A percentile compares a stretch with the other conserved stretches of the same genome.
phyloP scores from a whole-genome alignment of 768 basidiomycete genomes.

The Xanthoconium purpureum region DNA sequence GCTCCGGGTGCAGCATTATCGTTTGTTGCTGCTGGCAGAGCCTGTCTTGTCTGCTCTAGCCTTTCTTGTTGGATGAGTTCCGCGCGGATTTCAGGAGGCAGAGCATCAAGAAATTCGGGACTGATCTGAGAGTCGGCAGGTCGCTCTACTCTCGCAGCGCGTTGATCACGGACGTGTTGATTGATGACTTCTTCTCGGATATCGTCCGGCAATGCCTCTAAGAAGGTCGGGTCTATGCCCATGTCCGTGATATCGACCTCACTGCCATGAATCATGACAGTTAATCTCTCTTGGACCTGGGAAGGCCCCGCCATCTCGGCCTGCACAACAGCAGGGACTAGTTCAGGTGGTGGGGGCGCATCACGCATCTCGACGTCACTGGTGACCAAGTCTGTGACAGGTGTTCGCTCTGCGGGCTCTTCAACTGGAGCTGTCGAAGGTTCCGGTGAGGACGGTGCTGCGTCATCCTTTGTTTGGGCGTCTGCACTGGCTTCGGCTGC shows the following conservation, averaged over 20 bases:
- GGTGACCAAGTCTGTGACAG: slow-evolving; percentile 32
- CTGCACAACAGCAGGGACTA: slow-evolving; percentile 16
- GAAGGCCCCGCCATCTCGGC: slow-evolving; percentile 31
- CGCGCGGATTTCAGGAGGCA: slow-evolving; percentile 94
- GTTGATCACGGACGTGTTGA: slow-evolving; percentile 92
- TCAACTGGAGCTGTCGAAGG: slow-evolving; percentile 4
- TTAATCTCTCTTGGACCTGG: slow-evolving; percentile 60
- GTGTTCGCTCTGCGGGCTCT: slow-evolving; percentile 15
- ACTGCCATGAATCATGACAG: slow-evolving; percentile 88
- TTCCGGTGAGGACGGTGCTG: slow-evolving; percentile 12
- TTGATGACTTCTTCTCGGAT: slow-evolving; percentile 98
- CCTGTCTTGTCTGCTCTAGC: slow-evolving; percentile 69
- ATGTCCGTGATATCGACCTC: slow-evolving; percentile 97
- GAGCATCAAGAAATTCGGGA: slow-evolving; percentile 90
- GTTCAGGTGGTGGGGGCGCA: slow-evolving; percentile 18
- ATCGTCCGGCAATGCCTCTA: slow-evolving; percentile 96
- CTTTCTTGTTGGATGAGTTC: slow-evolving; percentile 97
- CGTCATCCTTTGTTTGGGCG: slow-evolving; percentile 11
- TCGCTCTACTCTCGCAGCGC: slow-evolving; percentile 69
- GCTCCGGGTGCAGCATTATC: slow-evolving; percentile 33
- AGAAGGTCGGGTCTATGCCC: slow-evolving; percentile 96
- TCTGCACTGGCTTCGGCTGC: slow-evolving; percentile 30
- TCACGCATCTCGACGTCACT: slow-evolving; percentile 55
- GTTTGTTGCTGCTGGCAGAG: slow-evolving; percentile 32
- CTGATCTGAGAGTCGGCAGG: slow-evolving; percentile 87